Evolutionary conservation across 805 yeast species (phyloP).

Genomic region (Barnettozyma salicaria): DNA sequence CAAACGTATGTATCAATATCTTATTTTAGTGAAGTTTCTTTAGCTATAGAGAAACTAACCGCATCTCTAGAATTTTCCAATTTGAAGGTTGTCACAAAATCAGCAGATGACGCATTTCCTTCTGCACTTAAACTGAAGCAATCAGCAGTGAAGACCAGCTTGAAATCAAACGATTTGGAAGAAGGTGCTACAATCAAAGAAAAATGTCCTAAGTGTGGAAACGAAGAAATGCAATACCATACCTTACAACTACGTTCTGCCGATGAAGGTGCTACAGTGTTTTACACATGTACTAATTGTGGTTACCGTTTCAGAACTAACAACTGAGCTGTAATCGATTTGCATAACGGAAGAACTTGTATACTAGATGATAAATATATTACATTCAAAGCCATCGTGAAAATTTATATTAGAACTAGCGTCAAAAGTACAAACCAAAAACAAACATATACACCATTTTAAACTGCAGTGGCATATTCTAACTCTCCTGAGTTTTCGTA

Average conservation of each 20-base stretch:
- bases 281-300: slow-evolving; percentile 92
- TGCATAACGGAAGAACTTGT: too few species aligned
- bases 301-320: slow-evolving; percentile 92
- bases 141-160: slow-evolving; percentile 83
- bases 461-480: slow-evolving; percentile 50
- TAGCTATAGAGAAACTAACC: slow-evolving; percentile 1
- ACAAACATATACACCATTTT: slow-evolving; percentile 4
- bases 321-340: too few species aligned
- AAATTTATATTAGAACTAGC: too few species aligned
- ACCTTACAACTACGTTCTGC: slow-evolving; percentile 95
- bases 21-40: too few species aligned
- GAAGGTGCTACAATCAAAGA: slow-evolving; percentile 97
- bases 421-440: slow-evolving; percentile 4
- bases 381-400: too few species aligned
- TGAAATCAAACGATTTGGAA: slow-evolving; percentile 70
- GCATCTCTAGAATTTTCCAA: slow-evolving; percentile 49
- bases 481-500: slow-evolving; percentile 81
- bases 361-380: slow-evolving; percentile 6
- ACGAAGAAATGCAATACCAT: slow-evolving; percentile 97
- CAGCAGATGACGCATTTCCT: slow-evolving; percentile 93
- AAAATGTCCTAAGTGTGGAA: slow-evolving; percentile 97
- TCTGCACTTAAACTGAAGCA: slow-evolving; percentile 73
- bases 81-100: slow-evolving; percentile 78
- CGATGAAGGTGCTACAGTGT: slow-evolving; percentile 99
- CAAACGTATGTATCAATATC: slow-evolving; percentile 29